These are phyloP conservation scores for Suillus subaureus DNA, from an alignment of 768 basidiomycete genomes.

Conservation along the genomic window DNA sequence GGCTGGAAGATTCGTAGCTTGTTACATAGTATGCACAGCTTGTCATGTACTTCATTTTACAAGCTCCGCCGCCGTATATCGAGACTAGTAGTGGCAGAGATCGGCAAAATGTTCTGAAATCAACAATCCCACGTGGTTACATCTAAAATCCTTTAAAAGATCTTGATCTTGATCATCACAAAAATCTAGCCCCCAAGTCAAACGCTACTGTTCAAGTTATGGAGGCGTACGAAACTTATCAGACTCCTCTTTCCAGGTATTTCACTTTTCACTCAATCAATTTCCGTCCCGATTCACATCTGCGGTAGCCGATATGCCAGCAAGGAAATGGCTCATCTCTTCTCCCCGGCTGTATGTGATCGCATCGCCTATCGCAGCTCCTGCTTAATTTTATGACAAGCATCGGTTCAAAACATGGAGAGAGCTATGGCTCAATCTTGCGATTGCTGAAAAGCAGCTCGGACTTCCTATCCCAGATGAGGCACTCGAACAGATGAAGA, in stretches of 20 bases:
- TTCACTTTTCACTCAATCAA: not conserved
- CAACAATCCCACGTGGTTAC: not conserved
- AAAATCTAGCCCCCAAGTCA: not conserved
- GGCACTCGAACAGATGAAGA: conserved; percentile 93
- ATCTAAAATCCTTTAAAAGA: not conserved
- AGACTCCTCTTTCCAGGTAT: conserved; percentile 82
- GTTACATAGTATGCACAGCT: not conserved
- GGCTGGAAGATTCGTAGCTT: conserved; percentile 38
- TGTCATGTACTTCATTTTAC: not conserved
- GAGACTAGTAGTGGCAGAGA: too few relatives aligned
- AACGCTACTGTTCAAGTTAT: conserved; percentile 31
- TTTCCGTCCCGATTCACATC: conserved; percentile 1
- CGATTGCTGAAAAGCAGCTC: conserved; percentile 94
- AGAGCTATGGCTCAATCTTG: conserved; percentile 93
- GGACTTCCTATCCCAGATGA: conserved; percentile 88
- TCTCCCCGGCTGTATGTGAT: conserved; percentile 82
- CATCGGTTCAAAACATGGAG: conserved; percentile 97
- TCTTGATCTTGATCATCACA: conserved; percentile 13
- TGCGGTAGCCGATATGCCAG: conserved; percentile 90
- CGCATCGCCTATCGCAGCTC: not conserved
- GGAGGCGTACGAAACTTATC: conserved; percentile 74
- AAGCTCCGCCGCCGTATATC: not conserved
- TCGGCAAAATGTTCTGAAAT: not conserved
- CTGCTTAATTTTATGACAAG: conserved; percentile 42
- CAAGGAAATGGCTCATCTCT: conserved; percentile 97